phyloP scores from a whole-genome alignment of 2,329 filamentous ascomycete genomes.

The Aspergillus vadensis region DNA sequence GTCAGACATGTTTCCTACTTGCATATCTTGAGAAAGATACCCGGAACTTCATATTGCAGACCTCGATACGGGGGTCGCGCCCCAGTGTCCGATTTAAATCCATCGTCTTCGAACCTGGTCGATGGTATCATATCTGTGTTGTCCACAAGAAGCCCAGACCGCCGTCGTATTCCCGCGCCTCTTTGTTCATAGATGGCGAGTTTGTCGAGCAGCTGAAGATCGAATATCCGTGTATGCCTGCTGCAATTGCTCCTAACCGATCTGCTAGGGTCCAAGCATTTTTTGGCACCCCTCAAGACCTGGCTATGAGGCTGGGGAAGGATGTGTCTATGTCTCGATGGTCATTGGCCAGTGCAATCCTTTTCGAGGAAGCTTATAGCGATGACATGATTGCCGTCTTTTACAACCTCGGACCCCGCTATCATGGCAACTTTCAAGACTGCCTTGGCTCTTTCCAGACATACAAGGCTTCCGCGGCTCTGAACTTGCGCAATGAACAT shows the following conservation, averaged over 20 bases:
- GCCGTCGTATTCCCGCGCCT: constrained; percentile 75
- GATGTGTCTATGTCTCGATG: constrained; percentile 76
- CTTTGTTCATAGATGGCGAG: constrained; percentile 88
- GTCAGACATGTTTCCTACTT: constrained; percentile 89
- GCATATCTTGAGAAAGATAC: constrained; percentile 94
- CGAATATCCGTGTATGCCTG: constrained; percentile 78
- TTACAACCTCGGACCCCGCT: constrained; percentile 83
- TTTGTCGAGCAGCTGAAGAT: constrained; percentile 91
- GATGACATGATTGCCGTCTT: constrained; percentile 92
- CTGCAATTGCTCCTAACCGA: constrained; percentile 57
- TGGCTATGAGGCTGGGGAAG: constrained; percentile 73
- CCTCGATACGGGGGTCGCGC: constrained; percentile 79
- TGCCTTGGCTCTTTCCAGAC: constrained; percentile 95
- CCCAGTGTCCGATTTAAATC: constrained; percentile 95
- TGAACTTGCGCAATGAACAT: constrained; percentile 89
- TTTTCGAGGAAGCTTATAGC: constrained; percentile 84
- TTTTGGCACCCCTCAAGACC: constrained; percentile 84
- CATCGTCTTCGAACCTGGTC: constrained; percentile 69
- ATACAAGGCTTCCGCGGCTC: constrained; percentile 85
- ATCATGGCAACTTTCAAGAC: constrained; percentile 96
- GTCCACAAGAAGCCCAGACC: constrained; percentile 80
- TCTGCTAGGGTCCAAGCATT: constrained; percentile 78
- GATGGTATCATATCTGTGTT: constrained; percentile 92
- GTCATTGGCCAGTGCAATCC: constrained; percentile 85
- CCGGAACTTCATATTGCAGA: constrained; percentile 91